Conservation (phyloP, 352 stramenopile species). For the Pythium coloratum region DNA sequence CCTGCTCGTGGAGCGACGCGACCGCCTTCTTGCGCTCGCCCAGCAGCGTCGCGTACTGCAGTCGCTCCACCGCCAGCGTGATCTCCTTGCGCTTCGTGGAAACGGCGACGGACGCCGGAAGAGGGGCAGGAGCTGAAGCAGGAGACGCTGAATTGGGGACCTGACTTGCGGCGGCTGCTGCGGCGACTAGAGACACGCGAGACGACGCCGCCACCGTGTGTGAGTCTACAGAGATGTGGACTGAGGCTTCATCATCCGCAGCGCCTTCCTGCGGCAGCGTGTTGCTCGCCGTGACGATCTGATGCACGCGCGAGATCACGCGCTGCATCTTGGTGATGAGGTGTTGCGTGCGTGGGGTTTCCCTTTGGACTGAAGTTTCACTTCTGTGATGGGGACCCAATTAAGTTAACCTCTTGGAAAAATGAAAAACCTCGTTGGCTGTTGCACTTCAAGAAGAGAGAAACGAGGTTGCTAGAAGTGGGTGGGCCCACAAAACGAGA, state of each 20-base stretch:
- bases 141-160: neutral
- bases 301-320: conserved; percentile 70
- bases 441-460: neutral
- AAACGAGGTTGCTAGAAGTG: neutral
- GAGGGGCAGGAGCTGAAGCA: neutral
- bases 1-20: conserved; percentile 45
- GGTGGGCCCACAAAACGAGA: neutral
- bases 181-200: neutral
- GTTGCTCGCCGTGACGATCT: conserved; percentile 49
- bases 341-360: neutral
- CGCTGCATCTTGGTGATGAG: conserved; percentile 45
- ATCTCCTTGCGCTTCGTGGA: conserved; percentile 37
- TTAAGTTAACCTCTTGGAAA: neutral
- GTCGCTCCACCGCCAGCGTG: conserved; percentile 48
- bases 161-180: neutral
- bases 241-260: neutral
- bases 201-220: conserved; percentile 9
- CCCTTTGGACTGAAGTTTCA: conserved; percentile 3
- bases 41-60: conserved; percentile 79
- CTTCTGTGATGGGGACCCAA: neutral
- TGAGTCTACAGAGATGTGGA: neutral
- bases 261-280: conserved; percentile 15
- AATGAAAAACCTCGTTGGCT: neutral
- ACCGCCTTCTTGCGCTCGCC: conserved; percentile 69
- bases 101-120: neutral